These are phyloP conservation scores for Trichoderma orchidacearum DNA, from an alignment of 495 filamentous ascomycete species.

Conservation along the genomic window DNA sequence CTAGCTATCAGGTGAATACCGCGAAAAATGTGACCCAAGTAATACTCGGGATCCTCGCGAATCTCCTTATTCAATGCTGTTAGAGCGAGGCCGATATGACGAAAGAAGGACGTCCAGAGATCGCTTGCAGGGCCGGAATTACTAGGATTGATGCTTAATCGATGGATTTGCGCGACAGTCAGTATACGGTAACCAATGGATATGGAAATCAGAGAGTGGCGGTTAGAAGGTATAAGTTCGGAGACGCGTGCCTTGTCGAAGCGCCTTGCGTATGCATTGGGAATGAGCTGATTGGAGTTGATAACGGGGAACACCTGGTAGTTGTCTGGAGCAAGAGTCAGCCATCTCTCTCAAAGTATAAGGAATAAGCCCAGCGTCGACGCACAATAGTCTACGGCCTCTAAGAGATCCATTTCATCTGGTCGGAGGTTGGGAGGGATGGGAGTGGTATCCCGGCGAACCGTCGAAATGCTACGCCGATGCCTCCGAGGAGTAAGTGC, in stretches of 20 bases:
- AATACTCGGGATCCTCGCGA: constrained; percentile 4
- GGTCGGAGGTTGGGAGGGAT: background rate
- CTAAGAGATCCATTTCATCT: background rate
- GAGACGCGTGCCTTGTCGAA: constrained; percentile 5
- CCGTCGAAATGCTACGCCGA: background rate
- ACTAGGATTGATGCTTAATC: background rate
- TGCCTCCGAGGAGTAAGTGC: background rate
- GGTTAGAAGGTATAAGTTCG: constrained; percentile 12
- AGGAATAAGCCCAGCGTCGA: too few relatives aligned
- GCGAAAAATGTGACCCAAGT: constrained; percentile 11
- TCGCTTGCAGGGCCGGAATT: background rate
- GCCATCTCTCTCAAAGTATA: background rate
- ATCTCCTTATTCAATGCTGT: constrained; percentile 17
- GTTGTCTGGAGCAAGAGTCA: constrained; percentile 17
- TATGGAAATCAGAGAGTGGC: constrained; percentile 14
- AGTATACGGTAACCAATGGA: constrained; percentile 15
- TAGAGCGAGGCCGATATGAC: constrained; percentile 16
- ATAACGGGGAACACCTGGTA: constrained; percentile 15
- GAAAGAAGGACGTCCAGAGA: constrained; percentile 12
- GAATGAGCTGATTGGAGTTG: constrained; percentile 7
- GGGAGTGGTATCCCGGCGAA: background rate
- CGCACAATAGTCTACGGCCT: constrained; percentile 7
- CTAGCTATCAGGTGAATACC: constrained; percentile 7
- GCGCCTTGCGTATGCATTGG: constrained; percentile 5
- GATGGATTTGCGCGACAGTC: background rate